Percentiles rank a stretch among this genome's conserved stretches.
phyloP scores from a whole-genome alignment of 2,329 filamentous ascomycete genomes.

The Helminthosporium solani region DNA sequence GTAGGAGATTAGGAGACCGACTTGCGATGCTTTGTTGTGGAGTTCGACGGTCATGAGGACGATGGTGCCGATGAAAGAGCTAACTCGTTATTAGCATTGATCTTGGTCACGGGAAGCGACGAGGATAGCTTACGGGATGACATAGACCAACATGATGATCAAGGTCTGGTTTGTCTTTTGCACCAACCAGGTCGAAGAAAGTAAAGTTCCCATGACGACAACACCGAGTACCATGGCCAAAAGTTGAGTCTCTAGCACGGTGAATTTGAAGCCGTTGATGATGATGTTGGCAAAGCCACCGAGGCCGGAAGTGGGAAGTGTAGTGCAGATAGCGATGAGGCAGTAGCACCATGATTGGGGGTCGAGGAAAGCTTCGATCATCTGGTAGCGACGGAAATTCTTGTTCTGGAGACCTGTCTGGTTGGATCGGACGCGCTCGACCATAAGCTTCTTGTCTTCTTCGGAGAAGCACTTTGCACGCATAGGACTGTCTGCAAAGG shows the following conservation, averaged over 20 bases:
- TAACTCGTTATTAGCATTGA: conserved; percentile 28
- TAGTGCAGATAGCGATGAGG: conserved; percentile 68
- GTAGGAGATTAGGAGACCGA: conserved; percentile 70
- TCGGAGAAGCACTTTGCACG: conserved; percentile 68
- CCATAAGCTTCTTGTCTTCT: conserved; percentile 61
- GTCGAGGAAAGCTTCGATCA: conserved; percentile 61
- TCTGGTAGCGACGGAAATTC: conserved; percentile 54
- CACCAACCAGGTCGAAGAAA: conserved; percentile 66
- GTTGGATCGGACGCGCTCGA: conserved; percentile 49
- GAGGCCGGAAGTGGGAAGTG: conserved; percentile 70
- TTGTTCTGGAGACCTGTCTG: conserved; percentile 51
- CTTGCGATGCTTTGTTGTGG: conserved; percentile 57
- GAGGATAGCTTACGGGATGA: conserved; percentile 58
- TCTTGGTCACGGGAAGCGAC: neutral
- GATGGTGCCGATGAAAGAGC: conserved; percentile 70
- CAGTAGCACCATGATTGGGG: conserved; percentile 61
- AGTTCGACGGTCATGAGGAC: conserved; percentile 68
- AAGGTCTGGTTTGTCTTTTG: conserved; percentile 70
- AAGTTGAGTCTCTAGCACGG: conserved; percentile 66
- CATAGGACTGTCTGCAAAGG: conserved; percentile 62
- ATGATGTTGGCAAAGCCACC: conserved; percentile 75
- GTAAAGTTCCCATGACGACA: conserved; percentile 70
- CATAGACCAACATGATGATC: conserved; percentile 64
- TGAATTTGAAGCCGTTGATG: conserved; percentile 67
- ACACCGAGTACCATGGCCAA: conserved; percentile 73